Percentiles rank a stretch among this genome's conserved stretches.
Evolutionary conservation across 2,329 filamentous ascomycete genomes (phyloP).

Genomic region (Alternaria sp.): DNA sequence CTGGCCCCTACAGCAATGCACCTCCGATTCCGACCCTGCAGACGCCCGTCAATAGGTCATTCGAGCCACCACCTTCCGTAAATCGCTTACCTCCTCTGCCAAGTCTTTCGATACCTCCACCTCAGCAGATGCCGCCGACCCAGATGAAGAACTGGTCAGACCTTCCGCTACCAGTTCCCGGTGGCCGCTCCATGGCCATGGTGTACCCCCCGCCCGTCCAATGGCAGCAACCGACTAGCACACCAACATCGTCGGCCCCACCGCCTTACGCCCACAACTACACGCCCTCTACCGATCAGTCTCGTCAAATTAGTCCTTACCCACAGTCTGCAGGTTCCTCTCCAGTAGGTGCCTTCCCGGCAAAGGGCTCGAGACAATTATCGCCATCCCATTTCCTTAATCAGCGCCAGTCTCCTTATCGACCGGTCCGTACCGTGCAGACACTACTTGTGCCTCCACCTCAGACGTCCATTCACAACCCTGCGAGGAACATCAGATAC

Average conservation of each 20-base stretch:
- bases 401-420: slow-evolving; percentile 89
- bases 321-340: slow-evolving; percentile 65
- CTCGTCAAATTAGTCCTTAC: slow-evolving; percentile 60
- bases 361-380: slow-evolving; percentile 72
- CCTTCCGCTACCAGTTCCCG: slow-evolving; percentile 58
- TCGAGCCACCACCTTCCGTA: slow-evolving; percentile 46
- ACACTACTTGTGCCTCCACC: slow-evolving; percentile 90
- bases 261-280: slow-evolving; percentile 35
- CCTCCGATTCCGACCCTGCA: slow-evolving; percentile 44
- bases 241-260: slow-evolving; percentile 40
- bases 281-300: slow-evolving; percentile 43
- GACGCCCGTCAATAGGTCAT: slow-evolving; percentile 41
- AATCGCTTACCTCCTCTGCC: slow-evolving; percentile 70
- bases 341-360: slow-evolving; percentile 71
- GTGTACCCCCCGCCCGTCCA: slow-evolving; percentile 69
- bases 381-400: slow-evolving; percentile 89
- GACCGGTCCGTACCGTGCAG: slow-evolving; percentile 86
- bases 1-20: slow-evolving; percentile 45
- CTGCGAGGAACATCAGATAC: slow-evolving; percentile 51
- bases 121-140: slow-evolving; percentile 36
- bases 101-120: slow-evolving; percentile 70
- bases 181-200: slow-evolving; percentile 74
- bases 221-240: slow-evolving; percentile 56
- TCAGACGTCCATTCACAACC: slow-evolving; percentile 73
- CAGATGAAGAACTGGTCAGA: slow-evolving; percentile 52